Percentiles rank a stretch among this genome's conserved stretches.
phyloP scores from a whole-genome alignment of 208 protist species.

The Leptomonas pyrrhocoris region DNA sequence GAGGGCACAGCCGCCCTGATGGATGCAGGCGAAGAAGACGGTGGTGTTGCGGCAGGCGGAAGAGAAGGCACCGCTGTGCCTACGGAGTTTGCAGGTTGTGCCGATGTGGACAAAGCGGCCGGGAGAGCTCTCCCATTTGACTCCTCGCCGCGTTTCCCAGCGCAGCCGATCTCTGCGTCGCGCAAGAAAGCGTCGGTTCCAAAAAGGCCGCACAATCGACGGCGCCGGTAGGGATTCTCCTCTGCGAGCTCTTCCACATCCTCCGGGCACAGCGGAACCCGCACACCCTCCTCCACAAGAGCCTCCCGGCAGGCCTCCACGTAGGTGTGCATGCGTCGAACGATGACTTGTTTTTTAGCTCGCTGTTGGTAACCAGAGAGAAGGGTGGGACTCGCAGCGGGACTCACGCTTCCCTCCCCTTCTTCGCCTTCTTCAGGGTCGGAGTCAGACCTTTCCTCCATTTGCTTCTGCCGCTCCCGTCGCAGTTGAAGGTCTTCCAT shows the following conservation, averaged over 20 bases:
- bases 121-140: not conserved
- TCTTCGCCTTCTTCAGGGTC: not conserved
- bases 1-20: not conserved
- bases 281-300: conserved; percentile 24
- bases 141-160: not conserved
- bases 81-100: not conserved
- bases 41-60: not conserved
- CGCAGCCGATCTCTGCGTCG: conserved; percentile 54
- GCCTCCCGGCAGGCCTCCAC: conserved; percentile 18
- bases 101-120: not conserved
- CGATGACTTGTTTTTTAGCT: conserved; percentile 11
- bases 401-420: not conserved
- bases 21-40: not conserved
- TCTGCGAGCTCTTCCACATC: conserved; percentile 35
- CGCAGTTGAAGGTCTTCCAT: conserved; percentile 37
- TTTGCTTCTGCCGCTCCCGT: conserved; percentile 14
- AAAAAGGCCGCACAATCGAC: conserved; percentile 54
- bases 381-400: not conserved
- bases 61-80: conserved; percentile 5
- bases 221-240: conserved; percentile 38
- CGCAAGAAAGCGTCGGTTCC: conserved; percentile 54
- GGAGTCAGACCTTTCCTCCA: conserved; percentile 8
- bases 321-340: conserved; percentile 30
- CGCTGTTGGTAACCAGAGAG: conserved; percentile 4
- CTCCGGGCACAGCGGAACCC: conserved; percentile 17